Evolutionary conservation across 140 eudicot genomes (phyloP).

Genomic region (Senecio squalidus): DNA sequence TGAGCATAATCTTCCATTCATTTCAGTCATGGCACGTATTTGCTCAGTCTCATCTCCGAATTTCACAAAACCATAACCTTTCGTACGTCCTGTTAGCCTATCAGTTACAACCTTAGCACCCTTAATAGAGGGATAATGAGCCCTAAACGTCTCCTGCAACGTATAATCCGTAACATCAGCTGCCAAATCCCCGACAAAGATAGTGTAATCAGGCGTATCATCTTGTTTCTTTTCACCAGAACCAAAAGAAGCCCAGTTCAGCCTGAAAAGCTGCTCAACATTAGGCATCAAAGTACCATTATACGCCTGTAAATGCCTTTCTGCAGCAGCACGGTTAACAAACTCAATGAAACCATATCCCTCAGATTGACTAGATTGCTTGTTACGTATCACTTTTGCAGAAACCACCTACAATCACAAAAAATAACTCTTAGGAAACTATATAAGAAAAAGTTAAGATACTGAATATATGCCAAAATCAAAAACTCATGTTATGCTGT

Average conservation of each 20-base stretch:
- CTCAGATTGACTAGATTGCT: conserved; percentile 83
- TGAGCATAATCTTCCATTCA: conserved; percentile 82
- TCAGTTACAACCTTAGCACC: conserved; percentile 91
- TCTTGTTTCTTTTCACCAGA: conserved; percentile 70
- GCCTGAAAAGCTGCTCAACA: conserved; percentile 62
- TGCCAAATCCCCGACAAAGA: conserved; percentile 92
- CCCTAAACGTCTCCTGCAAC: conserved; percentile 83
- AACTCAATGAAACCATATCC: conserved; percentile 91
- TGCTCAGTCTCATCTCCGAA: conserved; percentile 93
- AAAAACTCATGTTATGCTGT: too few species aligned
- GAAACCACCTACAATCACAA: conserved; percentile 58
- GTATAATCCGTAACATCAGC: conserved; percentile 79
- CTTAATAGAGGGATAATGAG: conserved; percentile 68
- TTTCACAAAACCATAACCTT: conserved; percentile 92
- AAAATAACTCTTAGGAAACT: too few species aligned
- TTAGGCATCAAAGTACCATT: conserved; percentile 69
- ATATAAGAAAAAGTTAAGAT: too few species aligned
- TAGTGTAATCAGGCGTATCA: conserved; percentile 54
- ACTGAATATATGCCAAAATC: too few species aligned
- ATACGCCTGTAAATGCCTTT: conserved; percentile 65
- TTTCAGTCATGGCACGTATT: conserved; percentile 82
- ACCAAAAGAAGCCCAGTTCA: conserved; percentile 81
- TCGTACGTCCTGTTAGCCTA: conserved; percentile 66
- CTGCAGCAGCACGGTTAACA: conserved; percentile 74
- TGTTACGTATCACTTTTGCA: conserved; percentile 88